A percentile compares a stretch with the other conserved stretches of the same genome.
phyloP scores from a whole-genome alignment of 2,329 filamentous ascomycete genomes.

The Paecilomyces sp. region DNA sequence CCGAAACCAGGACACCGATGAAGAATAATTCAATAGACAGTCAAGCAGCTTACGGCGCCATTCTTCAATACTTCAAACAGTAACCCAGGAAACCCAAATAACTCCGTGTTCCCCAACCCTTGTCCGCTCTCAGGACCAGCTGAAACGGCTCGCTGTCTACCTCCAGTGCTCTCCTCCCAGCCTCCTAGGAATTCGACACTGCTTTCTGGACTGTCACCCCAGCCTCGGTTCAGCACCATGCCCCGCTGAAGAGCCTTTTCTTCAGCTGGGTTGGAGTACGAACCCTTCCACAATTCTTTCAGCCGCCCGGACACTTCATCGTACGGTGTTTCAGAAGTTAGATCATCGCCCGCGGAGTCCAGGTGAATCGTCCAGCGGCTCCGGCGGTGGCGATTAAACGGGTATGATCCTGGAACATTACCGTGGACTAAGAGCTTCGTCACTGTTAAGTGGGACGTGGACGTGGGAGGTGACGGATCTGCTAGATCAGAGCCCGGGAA shows the following conservation, averaged over 20 bases:
- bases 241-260: constrained; percentile 48
- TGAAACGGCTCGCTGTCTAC: constrained; percentile 36
- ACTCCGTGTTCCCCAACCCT: constrained; percentile 65
- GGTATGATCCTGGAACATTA: constrained; percentile 91
- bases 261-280: constrained; percentile 51
- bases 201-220: constrained; percentile 85
- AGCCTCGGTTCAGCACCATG: constrained; percentile 86
- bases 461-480: constrained; percentile 21
- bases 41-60: constrained; percentile 79
- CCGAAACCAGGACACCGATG: neutral
- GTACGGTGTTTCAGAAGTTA: constrained; percentile 74
- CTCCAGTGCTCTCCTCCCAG: constrained; percentile 67
- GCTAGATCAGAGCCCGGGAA: constrained; percentile 47
- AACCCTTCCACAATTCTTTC: constrained; percentile 61
- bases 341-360: constrained; percentile 33
- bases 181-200: constrained; percentile 79
- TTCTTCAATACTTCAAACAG: constrained; percentile 96
- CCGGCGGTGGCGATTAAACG: constrained; percentile 89
- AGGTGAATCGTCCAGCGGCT: constrained; percentile 73
- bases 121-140: constrained; percentile 43
- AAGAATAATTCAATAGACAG: constrained; percentile 60
- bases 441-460: constrained; percentile 63
- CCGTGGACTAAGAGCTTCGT: constrained; percentile 91
- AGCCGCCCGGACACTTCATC: constrained; percentile 63
- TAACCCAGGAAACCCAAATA: constrained; percentile 89